phyloP scores from a whole-genome alignment of 1,139 yeast species.

The Pichia sp. region DNA sequence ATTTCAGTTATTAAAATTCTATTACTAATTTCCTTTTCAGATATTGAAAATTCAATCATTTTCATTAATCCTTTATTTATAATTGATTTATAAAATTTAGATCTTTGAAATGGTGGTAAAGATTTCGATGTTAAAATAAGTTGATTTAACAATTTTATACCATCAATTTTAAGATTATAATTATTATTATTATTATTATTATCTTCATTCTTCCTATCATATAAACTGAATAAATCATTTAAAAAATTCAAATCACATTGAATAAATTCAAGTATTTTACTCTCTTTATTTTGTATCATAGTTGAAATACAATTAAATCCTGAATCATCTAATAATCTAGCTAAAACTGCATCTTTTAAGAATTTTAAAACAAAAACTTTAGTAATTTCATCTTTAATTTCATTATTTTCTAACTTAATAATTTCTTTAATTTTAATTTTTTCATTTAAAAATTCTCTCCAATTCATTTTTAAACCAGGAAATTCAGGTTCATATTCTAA shows the following conservation, averaged over 20 bases:
- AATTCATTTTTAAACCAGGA: slow-evolving; percentile 73
- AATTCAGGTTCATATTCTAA: slow-evolving; percentile 87
- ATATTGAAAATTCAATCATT: slow-evolving; percentile 66
- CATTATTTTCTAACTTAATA: slow-evolving; percentile 50
- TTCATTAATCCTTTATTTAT: slow-evolving; percentile 65
- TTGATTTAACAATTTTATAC: slow-evolving; percentile 74
- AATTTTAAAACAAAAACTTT: slow-evolving; percentile 74
- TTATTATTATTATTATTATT: slow-evolving; percentile 1
- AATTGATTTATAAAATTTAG: slow-evolving; percentile 58
- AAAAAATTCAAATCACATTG: slow-evolving; percentile 48
- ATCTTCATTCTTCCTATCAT: slow-evolving; percentile 37
- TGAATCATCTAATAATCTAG: slow-evolving; percentile 75
- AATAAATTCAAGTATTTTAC: slow-evolving; percentile 61
- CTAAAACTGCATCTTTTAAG: slow-evolving; percentile 78
- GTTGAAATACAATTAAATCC: slow-evolving; percentile 59
- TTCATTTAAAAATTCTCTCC: slow-evolving; percentile 56
- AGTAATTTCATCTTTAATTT: slow-evolving; percentile 51
- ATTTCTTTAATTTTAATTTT: slow-evolving; percentile 65
- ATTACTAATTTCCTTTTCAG: slow-evolving; percentile 42
- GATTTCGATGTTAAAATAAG: slow-evolving; percentile 69
- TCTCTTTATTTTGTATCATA: slow-evolving; percentile 62
- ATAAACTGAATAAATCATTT: slow-evolving; percentile 51
- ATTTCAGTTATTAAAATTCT: slow-evolving; percentile 71
- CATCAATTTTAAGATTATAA: slow-evolving; percentile 48
- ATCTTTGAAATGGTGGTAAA: slow-evolving; percentile 56